Evolutionary conservation across 306 rosid genomes (phyloP), one percentile per base, ranked within the genome.

Genomic region (Arachis hypogaea): DNA sequence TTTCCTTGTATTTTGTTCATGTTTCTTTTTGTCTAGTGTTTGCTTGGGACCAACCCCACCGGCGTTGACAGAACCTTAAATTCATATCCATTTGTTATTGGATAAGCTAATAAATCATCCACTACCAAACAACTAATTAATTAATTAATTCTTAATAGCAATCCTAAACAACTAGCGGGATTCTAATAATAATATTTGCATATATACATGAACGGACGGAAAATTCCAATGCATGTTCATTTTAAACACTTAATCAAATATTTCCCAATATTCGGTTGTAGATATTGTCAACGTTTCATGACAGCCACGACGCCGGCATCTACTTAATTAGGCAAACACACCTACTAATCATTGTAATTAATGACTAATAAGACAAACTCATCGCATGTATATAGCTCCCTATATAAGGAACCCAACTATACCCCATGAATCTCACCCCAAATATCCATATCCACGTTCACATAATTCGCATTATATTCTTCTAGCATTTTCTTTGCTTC

Each of bases 21-120:
- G 38, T 33, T 71, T 18, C 12, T 2, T 33, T 6, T 3, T 72
- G 68, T 72, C 49, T 72, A 12, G 50, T 30, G 59, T 45, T 62
- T 22, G 78, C 57, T 52, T 71, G 78, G 72, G n/a, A 43, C 72
- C 72, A 55, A 43, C 78, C 78, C 57, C 59, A 65, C 72, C 38
- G 2, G 38, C 66, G 58, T 66, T 65, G 72, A 66, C 73, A 22
- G 28, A 28, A n/a, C 11, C 9, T 55, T 52, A 28, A 55, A 75
- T 54, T n/a, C 38, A 9, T 66, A 55, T 56, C 66, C 40, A 44
- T 29, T 33, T 5, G 41, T 0, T 44, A 55, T 51, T 12, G 18
- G 42, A 73, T 74, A 28, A 50, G 52, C 38, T 33, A 33, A 33
- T 33, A 22, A 22, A 1, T 72, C 51, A 12, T 4, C 9, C 1